Base-by-base conservation (phyloP, 345 rosid species). In the Eucalyptus erythrocorys region DNA sequence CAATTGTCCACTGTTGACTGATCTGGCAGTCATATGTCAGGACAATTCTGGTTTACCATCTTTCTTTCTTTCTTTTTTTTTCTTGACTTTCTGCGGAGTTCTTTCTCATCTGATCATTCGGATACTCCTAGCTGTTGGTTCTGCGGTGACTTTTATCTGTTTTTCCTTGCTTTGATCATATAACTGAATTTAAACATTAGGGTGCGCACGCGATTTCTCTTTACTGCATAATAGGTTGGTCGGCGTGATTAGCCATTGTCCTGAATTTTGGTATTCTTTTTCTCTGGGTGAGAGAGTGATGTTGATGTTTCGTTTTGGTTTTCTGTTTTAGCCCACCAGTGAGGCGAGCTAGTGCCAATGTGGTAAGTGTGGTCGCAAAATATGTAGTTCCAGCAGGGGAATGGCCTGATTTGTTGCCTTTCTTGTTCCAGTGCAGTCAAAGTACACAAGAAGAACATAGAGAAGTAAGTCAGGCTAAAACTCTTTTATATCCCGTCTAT, bases 291-390 rank as follows among this genome's bases (percentile, higher is more conserved):
- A 10, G 40, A 45, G 42, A 22, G 55, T 49, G 13, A 76, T 86
- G 40, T 11, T 88, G 17, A 40, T 66, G 48, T 64, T 43, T 84
- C 50, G 22, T 45, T 80, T 19, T 88, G 81, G 48, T 86, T 81
- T 86, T 80, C 87, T 82, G 59, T 85, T 89, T 87, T 90, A 98
- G 99, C 90, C 93, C 97, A 7, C 98, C 97, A 3, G 99, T 98
- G 90, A 93, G 99, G 89, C 95, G 97, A 90, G 99, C 99, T 34
- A 98, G 99, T 90, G 99, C 99, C 22, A 97, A 98, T 91, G 99
- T 97, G 82, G 99, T 98, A 88, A 97, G 99, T 88, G 94, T 98
- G 6, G 91, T 97, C 21, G 99, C 99, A 1, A 98, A 98, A 92
- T 97, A 98, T 55, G 98, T 98, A 12, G 97, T 98, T 89, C 98